Percentiles rank a stretch among this genome's conserved stretches.
Conservation (phyloP, 2,329 filamentous ascomycete species). For the Hansfordia pulvinata region DNA sequence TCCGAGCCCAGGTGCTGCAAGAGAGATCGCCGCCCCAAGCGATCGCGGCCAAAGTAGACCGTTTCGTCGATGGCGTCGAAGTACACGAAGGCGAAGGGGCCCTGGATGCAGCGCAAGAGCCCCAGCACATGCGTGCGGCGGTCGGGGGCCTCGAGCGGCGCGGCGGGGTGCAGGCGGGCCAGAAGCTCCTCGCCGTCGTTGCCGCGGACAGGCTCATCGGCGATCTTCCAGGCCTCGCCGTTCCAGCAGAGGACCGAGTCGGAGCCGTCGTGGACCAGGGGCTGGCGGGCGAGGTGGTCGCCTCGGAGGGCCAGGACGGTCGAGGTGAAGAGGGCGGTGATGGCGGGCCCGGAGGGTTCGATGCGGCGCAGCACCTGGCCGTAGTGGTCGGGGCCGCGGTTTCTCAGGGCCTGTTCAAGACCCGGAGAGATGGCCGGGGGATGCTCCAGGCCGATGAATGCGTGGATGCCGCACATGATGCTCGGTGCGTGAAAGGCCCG, state of each 20-base stretch:
- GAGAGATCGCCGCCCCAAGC: conserved; percentile 74
- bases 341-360: conserved; percentile 5
- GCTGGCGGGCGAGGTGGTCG: conserved; percentile 56
- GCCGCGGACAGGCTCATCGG: conserved; percentile 39
- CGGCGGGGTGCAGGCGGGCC: conserved; percentile 20
- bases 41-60: conserved; percentile 77
- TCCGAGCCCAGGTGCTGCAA: conserved; percentile 38
- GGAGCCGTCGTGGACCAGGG: conserved; percentile 43
- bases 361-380: conserved; percentile 23
- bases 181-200: conserved; percentile 73
- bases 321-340: conserved; percentile 48
- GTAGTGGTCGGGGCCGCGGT: conserved; percentile 46
- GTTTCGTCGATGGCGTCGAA: conserved; percentile 48
- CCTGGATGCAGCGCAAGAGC: conserved; percentile 50
- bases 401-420: conserved; percentile 32
- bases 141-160: conserved; percentile 10
- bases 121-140: conserved; percentile 26
- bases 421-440: conserved; percentile 17
- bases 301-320: conserved; percentile 89
- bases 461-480: conserved; percentile 49
- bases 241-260: conserved; percentile 85
- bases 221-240: conserved; percentile 81
- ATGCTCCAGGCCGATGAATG: conserved; percentile 25
- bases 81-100: conserved; percentile 84
- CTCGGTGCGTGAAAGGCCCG: neutral